phyloP scores from a whole-genome alignment of 345 rosid species.

The Leavenworthia alabamica region DNA sequence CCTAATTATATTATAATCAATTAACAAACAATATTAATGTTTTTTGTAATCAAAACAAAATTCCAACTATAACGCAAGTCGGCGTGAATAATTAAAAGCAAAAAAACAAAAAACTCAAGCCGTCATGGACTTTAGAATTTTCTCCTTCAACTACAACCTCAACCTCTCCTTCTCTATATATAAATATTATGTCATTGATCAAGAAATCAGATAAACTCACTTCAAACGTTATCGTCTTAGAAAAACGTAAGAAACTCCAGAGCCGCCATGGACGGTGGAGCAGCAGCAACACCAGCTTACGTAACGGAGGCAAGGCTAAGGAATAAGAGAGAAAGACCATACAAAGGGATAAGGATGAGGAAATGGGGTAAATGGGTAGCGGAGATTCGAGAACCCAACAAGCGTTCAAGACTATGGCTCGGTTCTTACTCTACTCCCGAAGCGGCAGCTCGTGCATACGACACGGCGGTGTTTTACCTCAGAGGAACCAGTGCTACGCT shows the following conservation, averaged over 20 bases:
- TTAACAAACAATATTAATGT: not conserved
- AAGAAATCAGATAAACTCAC: not conserved
- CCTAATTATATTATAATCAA: not conserved
- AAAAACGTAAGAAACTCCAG: not conserved
- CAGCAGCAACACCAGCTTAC: not conserved
- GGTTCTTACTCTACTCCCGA: constrained; percentile 88
- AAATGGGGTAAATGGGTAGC: constrained; percentile 99
- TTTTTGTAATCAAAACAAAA: not conserved
- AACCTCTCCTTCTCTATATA: not conserved
- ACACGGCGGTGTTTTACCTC: constrained; percentile 80
- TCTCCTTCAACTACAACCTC: constrained; percentile 1
- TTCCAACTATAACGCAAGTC: not conserved
- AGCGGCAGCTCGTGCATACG: constrained; percentile 95
- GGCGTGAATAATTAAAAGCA: not conserved
- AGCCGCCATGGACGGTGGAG: constrained; percentile 20
- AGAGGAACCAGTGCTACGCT: constrained; percentile 73
- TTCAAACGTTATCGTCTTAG: not conserved
- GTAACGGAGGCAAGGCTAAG: constrained; percentile 12
- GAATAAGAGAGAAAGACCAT: constrained; percentile 44
- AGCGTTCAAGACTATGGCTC: constrained; percentile 90
- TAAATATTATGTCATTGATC: not conserved
- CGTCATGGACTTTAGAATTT: constrained; percentile 12
- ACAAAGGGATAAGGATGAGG: constrained; percentile 96
- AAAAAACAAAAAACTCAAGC: not conserved
- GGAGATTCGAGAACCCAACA: constrained; percentile 91